phyloP scores from a whole-genome alignment of 2,329 filamentous ascomycete genomes.

The Epichloe brachyelytri region DNA sequence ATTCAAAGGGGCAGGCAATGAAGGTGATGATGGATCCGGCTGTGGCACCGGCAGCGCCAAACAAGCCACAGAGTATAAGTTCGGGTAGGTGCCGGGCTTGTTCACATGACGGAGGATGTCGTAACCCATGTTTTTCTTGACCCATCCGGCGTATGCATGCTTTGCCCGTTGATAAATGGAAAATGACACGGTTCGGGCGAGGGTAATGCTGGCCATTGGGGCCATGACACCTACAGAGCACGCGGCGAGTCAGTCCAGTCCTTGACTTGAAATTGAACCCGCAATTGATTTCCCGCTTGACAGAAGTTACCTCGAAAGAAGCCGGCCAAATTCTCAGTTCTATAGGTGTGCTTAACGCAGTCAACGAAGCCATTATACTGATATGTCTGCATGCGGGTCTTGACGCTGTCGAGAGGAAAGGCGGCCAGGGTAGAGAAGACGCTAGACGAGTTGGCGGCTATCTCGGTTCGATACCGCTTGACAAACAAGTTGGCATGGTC shows the following conservation, averaged over 20 bases:
- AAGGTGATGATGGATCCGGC: slow-evolving; percentile 69
- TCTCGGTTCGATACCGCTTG: slow-evolving; percentile 69
- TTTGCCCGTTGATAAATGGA: slow-evolving; percentile 71
- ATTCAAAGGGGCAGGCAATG: slow-evolving; percentile 75
- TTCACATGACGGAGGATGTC: slow-evolving; percentile 65
- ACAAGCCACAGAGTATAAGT: slow-evolving; percentile 57
- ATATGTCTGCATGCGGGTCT: slow-evolving; percentile 83
- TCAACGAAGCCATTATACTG: slow-evolving; percentile 62
- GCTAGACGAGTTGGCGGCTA: slow-evolving; percentile 65
- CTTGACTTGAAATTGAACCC: too few relatives aligned
- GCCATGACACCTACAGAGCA: slow-evolving; percentile 51
- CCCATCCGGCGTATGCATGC: slow-evolving; percentile 57
- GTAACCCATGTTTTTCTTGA: slow-evolving; percentile 51
- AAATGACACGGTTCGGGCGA: slow-evolving; percentile 67
- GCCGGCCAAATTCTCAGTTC: slow-evolving; percentile 55
- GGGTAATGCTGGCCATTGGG: slow-evolving; percentile 66
- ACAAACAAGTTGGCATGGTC: slow-evolving; percentile 34
- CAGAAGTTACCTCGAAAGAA: slow-evolving; percentile 61
- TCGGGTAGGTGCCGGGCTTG: slow-evolving; percentile 56
- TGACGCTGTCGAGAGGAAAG: slow-evolving; percentile 82
- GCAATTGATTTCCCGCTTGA: background rate
- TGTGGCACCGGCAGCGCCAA: slow-evolving; percentile 64
- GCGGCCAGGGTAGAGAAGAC: slow-evolving; percentile 65
- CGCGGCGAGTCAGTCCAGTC: background rate
- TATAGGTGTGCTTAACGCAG: slow-evolving; percentile 65